Evolutionary conservation across 306 rosid species (phyloP).

Genomic region (Pyrus bretschneideri): DNA sequence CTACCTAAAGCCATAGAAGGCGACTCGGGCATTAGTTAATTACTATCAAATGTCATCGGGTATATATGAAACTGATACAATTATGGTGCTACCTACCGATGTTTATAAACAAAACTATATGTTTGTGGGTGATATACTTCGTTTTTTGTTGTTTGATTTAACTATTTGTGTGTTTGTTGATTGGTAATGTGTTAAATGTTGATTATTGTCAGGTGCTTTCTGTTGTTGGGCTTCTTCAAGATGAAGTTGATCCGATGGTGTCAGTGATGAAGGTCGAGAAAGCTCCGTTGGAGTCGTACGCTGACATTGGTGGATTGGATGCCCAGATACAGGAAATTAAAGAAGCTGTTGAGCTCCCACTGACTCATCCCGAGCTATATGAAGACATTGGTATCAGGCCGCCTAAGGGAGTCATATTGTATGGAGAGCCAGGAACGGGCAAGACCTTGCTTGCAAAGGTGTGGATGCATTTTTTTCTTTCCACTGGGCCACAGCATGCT

Average conservation of each 20-base stretch:
- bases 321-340: conserved; percentile 98
- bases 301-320: conserved; percentile 97
- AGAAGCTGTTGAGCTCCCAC: conserved; percentile 97
- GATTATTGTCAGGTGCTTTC: conserved; percentile 66
- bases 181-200: neutral
- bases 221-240: conserved; percentile 98
- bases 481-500: neutral
- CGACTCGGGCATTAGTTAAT: neutral
- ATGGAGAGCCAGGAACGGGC: conserved; percentile 98
- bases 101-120: neutral
- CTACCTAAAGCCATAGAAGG: too few species aligned
- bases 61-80: neutral
- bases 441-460: conserved; percentile 99
- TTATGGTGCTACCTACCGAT: neutral
- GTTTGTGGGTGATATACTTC: neutral
- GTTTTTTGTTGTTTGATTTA: neutral
- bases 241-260: conserved; percentile 96
- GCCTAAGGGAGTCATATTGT: conserved; percentile 87
- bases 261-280: conserved; percentile 92
- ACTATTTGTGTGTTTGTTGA: neutral
- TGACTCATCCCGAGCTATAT: conserved; percentile 90
- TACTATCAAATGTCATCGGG: neutral
- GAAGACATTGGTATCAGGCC: conserved; percentile 99
- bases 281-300: conserved; percentile 95
- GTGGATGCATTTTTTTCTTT: neutral